These are phyloP conservation scores for Cadophora luteo-olivacea DNA, from an alignment of 2,329 filamentous ascomycete species.

Conservation along the genomic window DNA sequence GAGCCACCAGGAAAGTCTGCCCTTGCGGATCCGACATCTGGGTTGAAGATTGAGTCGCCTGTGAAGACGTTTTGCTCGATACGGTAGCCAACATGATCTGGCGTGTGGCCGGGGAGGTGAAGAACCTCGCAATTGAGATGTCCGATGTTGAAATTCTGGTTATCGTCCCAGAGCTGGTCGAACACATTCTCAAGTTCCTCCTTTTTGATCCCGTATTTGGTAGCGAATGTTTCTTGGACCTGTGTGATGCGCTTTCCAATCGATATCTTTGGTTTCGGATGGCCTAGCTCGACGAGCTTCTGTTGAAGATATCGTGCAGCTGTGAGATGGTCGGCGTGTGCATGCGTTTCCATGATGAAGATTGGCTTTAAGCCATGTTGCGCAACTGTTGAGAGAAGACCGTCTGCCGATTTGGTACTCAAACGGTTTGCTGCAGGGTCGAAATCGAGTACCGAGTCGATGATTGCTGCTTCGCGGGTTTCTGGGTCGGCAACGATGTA, in stretches of 20 bases:
- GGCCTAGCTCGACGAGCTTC: constrained; percentile 42
- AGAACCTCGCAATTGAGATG: constrained; percentile 52
- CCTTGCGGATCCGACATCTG: constrained; percentile 58
- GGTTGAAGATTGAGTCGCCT: constrained; percentile 60
- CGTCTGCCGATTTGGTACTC: constrained; percentile 59
- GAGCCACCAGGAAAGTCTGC: constrained; percentile 62
- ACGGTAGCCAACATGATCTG: constrained; percentile 65
- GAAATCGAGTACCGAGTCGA: constrained; percentile 68
- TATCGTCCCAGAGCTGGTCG: constrained; percentile 56
- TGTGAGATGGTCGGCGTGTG: constrained; percentile 66
- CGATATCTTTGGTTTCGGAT: constrained; percentile 51
- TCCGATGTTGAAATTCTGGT: constrained; percentile 60
- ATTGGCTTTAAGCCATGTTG: constrained; percentile 55
- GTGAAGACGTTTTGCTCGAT: constrained; percentile 58
- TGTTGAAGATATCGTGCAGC: constrained; percentile 63
- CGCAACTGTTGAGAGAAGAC: constrained; percentile 52
- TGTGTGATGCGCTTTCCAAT: constrained; percentile 60
- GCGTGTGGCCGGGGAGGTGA: constrained; percentile 66
- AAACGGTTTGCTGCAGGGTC: constrained; percentile 53
- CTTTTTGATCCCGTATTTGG: constrained; percentile 53
- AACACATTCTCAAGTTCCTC: constrained; percentile 56
- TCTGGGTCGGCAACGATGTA: constrained; percentile 63
- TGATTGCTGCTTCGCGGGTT: constrained; percentile 58
- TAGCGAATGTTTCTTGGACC: constrained; percentile 58
- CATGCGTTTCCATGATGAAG: constrained; percentile 67